These are phyloP conservation scores for Leucocoprinus birnbaumii DNA, from an alignment of 768 basidiomycete species.

Conservation along the genomic window DNA sequence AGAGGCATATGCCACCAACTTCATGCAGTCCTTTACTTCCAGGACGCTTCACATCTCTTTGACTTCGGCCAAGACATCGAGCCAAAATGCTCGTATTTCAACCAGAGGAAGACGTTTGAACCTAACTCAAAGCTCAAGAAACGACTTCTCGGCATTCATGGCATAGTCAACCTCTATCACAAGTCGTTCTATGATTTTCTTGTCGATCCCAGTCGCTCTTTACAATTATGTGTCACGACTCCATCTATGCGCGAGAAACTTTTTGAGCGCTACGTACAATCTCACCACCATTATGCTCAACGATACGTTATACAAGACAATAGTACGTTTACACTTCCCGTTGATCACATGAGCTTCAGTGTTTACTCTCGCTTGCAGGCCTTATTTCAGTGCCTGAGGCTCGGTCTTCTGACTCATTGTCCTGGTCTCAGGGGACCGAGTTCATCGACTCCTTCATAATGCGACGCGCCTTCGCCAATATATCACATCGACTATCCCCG, in stretches of 20 bases:
- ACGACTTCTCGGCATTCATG: neutral
- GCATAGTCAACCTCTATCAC: neutral
- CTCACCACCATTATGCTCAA: neutral
- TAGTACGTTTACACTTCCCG: neutral
- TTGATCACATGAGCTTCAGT: too few relatives aligned
- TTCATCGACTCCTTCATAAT: neutral
- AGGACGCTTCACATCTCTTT: neutral
- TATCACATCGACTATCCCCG: too few relatives aligned
- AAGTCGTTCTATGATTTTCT: slow-evolving; percentile 8
- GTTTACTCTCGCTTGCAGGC: neutral
- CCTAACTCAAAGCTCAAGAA: neutral
- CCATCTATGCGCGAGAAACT: neutral
- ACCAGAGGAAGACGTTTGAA: neutral
- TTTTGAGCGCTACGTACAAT: neutral
- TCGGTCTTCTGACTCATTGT: neutral
- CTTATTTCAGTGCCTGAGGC: neutral
- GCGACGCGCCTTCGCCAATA: too few relatives aligned
- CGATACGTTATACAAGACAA: neutral
- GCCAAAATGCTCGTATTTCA: too few relatives aligned
- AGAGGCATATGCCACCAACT: neutral
- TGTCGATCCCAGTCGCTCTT: neutral
- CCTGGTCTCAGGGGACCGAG: neutral
- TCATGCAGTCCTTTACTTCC: neutral
- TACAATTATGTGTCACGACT: neutral
- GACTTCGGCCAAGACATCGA: too few relatives aligned